Evolutionary conservation across 768 basidiomycete species (phyloP).

Genomic region (Filobasidium floriforme): DNA sequence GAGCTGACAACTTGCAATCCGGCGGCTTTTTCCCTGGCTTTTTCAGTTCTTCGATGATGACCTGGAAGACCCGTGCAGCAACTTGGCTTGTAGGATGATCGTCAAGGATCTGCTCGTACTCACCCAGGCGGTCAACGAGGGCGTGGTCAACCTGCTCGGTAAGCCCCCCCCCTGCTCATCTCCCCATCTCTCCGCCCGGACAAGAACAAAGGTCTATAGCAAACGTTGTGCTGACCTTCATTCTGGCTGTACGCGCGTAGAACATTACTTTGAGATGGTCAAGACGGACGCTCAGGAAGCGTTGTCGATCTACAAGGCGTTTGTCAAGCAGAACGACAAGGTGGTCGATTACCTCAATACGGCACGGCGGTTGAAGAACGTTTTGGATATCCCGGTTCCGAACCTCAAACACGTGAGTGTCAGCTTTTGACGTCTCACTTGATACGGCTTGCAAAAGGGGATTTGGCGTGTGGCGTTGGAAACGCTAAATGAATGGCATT

Average conservation of each 20-base stretch:
- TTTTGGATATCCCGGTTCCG: slow-evolving; percentile 88
- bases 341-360: slow-evolving; percentile 81
- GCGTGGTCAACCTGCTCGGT: slow-evolving; percentile 58
- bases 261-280: slow-evolving; percentile 98
- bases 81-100: slow-evolving; percentile 80
- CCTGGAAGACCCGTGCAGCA: slow-evolving; percentile 81
- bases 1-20: too few relatives aligned
- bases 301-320: slow-evolving; percentile 78
- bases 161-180: slow-evolving; percentile 20
- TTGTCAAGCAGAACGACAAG: slow-evolving; percentile 88
- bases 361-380: slow-evolving; percentile 83
- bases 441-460: not conserved
- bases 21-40: not conserved
- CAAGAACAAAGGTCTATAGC: not conserved
- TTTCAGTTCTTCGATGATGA: slow-evolving; percentile 85
- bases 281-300: slow-evolving; percentile 81
- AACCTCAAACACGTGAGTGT: slow-evolving; percentile 67
- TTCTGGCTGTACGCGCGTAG: slow-evolving; percentile 40
- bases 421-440: not conserved
- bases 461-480: too few relatives aligned
- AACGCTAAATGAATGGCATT: not conserved
- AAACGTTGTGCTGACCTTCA: not conserved
- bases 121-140: slow-evolving; percentile 95
- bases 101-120: slow-evolving; percentile 92
- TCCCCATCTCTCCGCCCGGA: too few relatives aligned